Conservation (phyloP, 2,329 filamentous ascomycete genomes). For the Catunica adiposa region DNA sequence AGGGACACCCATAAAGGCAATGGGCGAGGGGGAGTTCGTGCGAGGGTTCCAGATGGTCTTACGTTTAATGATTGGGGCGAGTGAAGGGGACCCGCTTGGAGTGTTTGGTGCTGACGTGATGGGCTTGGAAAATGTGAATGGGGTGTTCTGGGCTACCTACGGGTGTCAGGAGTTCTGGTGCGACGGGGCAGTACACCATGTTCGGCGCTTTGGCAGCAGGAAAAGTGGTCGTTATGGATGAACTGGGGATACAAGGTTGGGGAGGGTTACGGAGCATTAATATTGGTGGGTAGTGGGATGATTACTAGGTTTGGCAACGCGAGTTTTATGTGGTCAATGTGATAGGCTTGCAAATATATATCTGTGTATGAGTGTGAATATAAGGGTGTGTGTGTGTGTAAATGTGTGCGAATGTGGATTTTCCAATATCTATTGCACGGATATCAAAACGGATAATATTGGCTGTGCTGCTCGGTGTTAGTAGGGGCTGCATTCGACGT, state of each 20-base stretch:
- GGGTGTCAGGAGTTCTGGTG: too few species aligned
- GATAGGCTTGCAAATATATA: background rate
- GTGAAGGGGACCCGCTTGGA: too few species aligned
- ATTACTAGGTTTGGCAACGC: background rate
- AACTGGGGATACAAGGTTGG: background rate
- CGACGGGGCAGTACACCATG: background rate
- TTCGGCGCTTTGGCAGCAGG: background rate
- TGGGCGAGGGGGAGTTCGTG: too few species aligned
- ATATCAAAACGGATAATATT: too few species aligned
- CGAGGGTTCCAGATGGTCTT: too few species aligned
- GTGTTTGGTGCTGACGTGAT: too few species aligned
- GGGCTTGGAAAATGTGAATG: background rate
- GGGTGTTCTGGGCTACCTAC: too few species aligned
- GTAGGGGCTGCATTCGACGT: too few species aligned
- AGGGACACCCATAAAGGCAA: too few species aligned
- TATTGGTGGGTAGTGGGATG: background rate
- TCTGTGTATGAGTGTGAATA: background rate
- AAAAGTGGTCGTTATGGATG: background rate
- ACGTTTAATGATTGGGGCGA: too few species aligned
- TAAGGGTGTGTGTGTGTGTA: background rate
- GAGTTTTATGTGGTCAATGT: background rate
- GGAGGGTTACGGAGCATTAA: background rate
- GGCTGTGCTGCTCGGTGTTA: too few species aligned
- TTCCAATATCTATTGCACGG: too few species aligned
- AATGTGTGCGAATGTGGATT: background rate